phyloP scores from a whole-genome alignment of 2,329 filamentous ascomycete species.

The Ophiostoma quercus region DNA sequence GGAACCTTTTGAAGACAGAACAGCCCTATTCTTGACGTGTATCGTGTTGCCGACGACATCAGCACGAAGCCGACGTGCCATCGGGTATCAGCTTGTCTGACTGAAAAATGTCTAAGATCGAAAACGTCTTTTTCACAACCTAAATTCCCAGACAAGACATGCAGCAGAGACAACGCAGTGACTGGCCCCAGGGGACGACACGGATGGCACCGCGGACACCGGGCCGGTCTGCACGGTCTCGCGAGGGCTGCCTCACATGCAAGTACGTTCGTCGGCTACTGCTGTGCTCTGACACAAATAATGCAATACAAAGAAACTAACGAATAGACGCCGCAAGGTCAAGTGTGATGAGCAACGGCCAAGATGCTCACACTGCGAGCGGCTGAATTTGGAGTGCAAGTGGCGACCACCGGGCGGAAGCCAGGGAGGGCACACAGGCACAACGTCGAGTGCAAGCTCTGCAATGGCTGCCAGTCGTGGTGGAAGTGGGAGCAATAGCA shows the following conservation, averaged over 20 bases:
- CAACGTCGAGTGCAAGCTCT: constrained; percentile 4
- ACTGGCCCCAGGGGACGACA: background rate
- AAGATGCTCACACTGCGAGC: constrained; percentile 49
- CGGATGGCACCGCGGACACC: background rate
- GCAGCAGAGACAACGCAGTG: constrained; percentile 5
- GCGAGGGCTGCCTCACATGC: constrained; percentile 45
- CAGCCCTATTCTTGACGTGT: background rate
- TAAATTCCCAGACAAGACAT: background rate
- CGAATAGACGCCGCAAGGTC: constrained; percentile 46
- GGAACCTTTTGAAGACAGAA: background rate
- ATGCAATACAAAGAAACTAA: background rate
- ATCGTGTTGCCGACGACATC: background rate
- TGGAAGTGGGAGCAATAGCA: background rate
- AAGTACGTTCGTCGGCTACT: constrained; percentile 33
- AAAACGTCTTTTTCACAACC: background rate
- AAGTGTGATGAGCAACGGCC: constrained; percentile 49
- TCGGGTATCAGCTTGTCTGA: background rate
- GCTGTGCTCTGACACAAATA: background rate
- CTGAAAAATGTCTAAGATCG: background rate
- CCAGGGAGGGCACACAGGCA: background rate
- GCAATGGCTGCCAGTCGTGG: background rate
- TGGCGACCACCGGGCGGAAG: constrained; percentile 36
- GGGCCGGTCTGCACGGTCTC: constrained; percentile 20
- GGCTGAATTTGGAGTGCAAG: constrained; percentile 48
- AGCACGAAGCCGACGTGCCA: background rate